Conservation (phyloP, 495 filamentous ascomycete species). For the Penicillium ucsense region DNA sequence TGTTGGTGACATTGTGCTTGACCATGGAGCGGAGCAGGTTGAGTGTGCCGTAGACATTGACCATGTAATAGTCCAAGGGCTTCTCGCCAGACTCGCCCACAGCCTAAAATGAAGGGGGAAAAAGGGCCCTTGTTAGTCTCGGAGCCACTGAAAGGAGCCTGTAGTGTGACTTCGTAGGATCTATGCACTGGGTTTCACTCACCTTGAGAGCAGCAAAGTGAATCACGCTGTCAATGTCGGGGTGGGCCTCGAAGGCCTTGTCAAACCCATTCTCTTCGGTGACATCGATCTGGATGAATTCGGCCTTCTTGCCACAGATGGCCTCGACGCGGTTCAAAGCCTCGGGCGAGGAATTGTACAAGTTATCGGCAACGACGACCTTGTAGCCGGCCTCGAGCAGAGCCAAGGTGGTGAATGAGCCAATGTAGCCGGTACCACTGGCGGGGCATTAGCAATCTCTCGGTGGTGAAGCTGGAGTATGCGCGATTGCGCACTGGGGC, state of each 20-base stretch:
- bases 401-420: slow-evolving; percentile 89
- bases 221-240: slow-evolving; percentile 92
- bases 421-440: slow-evolving; percentile 97
- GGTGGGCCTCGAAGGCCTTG: slow-evolving; percentile 79
- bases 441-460: slow-evolving; percentile 1
- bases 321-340: slow-evolving; percentile 87
- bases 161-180: no score
- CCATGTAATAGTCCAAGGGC: slow-evolving; percentile 92
- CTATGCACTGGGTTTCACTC: slow-evolving; percentile 10
- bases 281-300: slow-evolving; percentile 79
- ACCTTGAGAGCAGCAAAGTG: slow-evolving; percentile 98
- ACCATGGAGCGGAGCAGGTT: slow-evolving; percentile 80
- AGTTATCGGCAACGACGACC: slow-evolving; percentile 88
- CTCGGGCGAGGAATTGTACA: slow-evolving; percentile 91
- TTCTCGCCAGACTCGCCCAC: slow-evolving; percentile 95
- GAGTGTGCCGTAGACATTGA: slow-evolving; percentile 92
- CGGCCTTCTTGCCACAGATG: slow-evolving; percentile 79
- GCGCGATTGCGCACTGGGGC: not conserved
- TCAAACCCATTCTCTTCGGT: slow-evolving; percentile 76
- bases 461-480: slow-evolving; percentile 1
- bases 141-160: no score
- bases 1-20: slow-evolving; percentile 82
- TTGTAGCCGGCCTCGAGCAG: slow-evolving; percentile 91
- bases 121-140: not conserved
- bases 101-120: slow-evolving; percentile 35